Percentiles rank a stretch among this genome's conserved stretches.
Evolutionary conservation across 148 eudicot genomes (phyloP).

Genomic region (Rheum nobile): DNA sequence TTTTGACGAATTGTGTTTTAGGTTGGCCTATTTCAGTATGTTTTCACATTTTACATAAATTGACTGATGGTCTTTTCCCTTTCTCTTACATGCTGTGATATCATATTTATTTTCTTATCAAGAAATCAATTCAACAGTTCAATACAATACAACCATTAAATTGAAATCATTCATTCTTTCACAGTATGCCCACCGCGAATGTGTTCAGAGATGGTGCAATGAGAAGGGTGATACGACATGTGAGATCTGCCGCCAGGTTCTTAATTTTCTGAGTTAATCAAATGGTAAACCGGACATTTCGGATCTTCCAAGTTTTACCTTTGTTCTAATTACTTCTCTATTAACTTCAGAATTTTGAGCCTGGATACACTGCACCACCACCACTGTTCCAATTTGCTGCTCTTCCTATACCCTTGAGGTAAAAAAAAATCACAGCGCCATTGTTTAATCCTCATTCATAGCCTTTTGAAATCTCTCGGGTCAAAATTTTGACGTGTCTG

Average conservation of each 20-base stretch:
- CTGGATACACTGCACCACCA: constrained; percentile 66
- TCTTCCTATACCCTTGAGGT: constrained; percentile 53
- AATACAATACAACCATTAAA: background rate
- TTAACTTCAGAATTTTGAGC: constrained; percentile 40
- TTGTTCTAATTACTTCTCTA: background rate
- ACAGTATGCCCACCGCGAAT: constrained; percentile 79
- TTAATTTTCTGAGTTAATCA: background rate
- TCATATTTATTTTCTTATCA: background rate
- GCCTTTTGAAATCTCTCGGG: background rate
- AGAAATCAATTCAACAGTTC: background rate
- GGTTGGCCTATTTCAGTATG: background rate
- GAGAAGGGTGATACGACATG: constrained; percentile 73
- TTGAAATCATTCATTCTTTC: background rate
- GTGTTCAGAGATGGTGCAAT: constrained; percentile 83
- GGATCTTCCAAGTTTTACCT: background rate
- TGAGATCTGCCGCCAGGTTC: constrained; percentile 76
- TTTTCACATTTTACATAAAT: background rate
- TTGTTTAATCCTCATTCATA: background rate
- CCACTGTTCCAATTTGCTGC: constrained; percentile 36
- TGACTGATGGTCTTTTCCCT: too few species aligned
- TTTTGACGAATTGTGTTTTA: background rate
- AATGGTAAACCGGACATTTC: too few species aligned
- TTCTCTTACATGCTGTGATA: background rate
- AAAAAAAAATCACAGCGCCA: background rate
- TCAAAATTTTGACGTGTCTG: constrained; percentile 4